phyloP scores from a whole-genome alignment of 148 eudicot genomes.

The Persicaria tinctoria region DNA sequence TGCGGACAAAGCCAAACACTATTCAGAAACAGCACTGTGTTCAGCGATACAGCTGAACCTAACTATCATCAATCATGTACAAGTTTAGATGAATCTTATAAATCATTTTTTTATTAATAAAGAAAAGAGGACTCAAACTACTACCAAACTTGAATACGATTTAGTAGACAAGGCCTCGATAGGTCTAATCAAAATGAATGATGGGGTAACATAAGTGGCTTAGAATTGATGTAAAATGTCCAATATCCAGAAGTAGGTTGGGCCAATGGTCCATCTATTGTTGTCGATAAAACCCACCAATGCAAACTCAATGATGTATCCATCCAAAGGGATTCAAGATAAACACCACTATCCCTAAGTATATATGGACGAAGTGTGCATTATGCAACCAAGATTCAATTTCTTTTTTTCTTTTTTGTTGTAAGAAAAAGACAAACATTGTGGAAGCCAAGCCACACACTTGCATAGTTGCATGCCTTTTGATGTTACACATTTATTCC shows the following conservation, averaged over 20 bases:
- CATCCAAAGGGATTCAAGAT: not conserved
- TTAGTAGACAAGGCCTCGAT: not conserved
- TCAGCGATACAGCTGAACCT: no score
- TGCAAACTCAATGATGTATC: no score
- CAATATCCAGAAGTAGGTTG: not conserved
- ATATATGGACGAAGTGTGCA: slow-evolving; percentile 3
- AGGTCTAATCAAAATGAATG: slow-evolving; percentile 12
- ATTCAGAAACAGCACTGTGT: no score
- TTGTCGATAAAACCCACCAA: not conserved
- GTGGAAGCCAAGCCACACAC: slow-evolving; percentile 2
- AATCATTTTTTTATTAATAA: no score
- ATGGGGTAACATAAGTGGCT: not conserved
- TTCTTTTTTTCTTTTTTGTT: not conserved
- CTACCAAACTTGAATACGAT: no score
- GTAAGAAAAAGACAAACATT: not conserved
- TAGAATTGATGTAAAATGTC: not conserved
- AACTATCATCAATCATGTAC: no score
- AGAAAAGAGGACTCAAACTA: no score
- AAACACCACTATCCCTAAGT: not conserved
- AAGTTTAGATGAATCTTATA: no score
- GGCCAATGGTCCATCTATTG: not conserved
- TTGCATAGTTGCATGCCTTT: not conserved
- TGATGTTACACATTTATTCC: slow-evolving; percentile 10
- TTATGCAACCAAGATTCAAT: not conserved
- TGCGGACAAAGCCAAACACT: no score